Conservation (phyloP, 2,329 filamentous ascomycete genomes). For the Penicillium vulpinum region DNA sequence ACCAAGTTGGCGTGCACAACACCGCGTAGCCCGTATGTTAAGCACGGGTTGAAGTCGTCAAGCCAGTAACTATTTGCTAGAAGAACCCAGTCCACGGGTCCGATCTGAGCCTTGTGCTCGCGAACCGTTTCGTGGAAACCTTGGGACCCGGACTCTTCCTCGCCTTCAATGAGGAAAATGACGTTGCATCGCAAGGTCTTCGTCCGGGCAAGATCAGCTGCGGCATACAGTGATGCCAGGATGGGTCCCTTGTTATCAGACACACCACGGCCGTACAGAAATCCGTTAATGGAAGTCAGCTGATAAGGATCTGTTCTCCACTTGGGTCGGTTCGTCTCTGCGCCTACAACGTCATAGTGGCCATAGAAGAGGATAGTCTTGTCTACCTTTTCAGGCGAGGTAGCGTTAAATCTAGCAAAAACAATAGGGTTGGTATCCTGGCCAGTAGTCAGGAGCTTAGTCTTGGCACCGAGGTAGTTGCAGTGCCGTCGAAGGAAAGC, state of each 20-base stretch:
- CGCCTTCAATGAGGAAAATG: conserved; percentile 91
- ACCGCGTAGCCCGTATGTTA: conserved; percentile 91
- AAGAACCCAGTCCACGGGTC: conserved; percentile 88
- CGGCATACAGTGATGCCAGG: conserved; percentile 88
- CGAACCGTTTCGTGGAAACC: conserved; percentile 84
- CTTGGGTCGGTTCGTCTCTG: conserved; percentile 75
- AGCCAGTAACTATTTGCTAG: conserved; percentile 99
- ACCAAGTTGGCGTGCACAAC: conserved; percentile 91
- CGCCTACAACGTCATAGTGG: conserved; percentile 95
- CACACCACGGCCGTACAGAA: conserved; percentile 91
- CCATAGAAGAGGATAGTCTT: conserved; percentile 96
- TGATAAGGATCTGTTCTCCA: conserved; percentile 89
- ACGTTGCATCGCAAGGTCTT: conserved; percentile 84
- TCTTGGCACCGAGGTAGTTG: conserved; percentile 84
- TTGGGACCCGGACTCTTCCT: conserved; percentile 91
- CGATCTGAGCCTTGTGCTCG: conserved; percentile 79
- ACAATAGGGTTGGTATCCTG: conserved; percentile 88
- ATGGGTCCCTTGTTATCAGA: conserved; percentile 98
- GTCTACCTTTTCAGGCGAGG: conserved; percentile 61
- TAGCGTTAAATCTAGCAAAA: conserved; percentile 81
- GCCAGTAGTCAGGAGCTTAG: conserved; percentile 83
- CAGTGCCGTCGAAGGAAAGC: conserved; percentile 88
- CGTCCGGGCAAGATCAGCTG: conserved; percentile 82
- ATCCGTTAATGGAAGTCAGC: conserved; percentile 86
- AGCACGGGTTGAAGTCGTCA: conserved; percentile 89